Evolutionary conservation across 306 rosid genomes (phyloP).

Genomic region (Cucumis melo): DNA sequence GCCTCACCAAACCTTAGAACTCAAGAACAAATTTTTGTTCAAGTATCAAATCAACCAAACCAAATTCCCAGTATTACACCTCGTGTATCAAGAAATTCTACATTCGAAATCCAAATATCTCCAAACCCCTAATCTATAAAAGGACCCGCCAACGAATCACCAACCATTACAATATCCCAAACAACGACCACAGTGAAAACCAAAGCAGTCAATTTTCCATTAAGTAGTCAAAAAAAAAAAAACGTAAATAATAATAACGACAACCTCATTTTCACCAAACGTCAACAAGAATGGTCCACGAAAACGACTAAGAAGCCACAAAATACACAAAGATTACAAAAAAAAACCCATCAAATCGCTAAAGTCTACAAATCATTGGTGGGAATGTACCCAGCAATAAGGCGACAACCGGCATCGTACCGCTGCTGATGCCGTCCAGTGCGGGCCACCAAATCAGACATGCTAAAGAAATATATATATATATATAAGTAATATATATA

Average conservation of each 20-base stretch:
- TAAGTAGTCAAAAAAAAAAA: background rate
- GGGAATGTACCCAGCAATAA: constrained; percentile 60
- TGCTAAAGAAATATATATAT: constrained; percentile 13
- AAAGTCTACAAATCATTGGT: background rate
- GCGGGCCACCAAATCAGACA: constrained; percentile 81
- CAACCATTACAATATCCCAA: background rate
- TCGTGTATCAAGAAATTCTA: background rate
- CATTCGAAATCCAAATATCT: background rate
- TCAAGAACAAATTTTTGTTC: no score
- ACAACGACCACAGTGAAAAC: background rate
- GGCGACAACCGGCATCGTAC: constrained; percentile 69
- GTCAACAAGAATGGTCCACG: constrained; percentile 2
- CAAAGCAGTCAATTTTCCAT: background rate
- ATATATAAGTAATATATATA: background rate
- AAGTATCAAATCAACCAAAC: background rate
- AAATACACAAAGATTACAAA: background rate
- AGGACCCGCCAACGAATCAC: background rate
- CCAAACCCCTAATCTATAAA: background rate
- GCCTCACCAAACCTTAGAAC: background rate
- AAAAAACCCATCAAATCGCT: background rate
- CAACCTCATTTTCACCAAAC: background rate
- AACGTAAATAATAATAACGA: background rate
- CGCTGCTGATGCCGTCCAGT: constrained; percentile 85
- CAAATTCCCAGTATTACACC: background rate
- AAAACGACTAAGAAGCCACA: constrained; percentile 2